Evolutionary conservation across 2,329 filamentous ascomycete species (phyloP).

Genomic region (Raffaelea deltoideospora): DNA sequence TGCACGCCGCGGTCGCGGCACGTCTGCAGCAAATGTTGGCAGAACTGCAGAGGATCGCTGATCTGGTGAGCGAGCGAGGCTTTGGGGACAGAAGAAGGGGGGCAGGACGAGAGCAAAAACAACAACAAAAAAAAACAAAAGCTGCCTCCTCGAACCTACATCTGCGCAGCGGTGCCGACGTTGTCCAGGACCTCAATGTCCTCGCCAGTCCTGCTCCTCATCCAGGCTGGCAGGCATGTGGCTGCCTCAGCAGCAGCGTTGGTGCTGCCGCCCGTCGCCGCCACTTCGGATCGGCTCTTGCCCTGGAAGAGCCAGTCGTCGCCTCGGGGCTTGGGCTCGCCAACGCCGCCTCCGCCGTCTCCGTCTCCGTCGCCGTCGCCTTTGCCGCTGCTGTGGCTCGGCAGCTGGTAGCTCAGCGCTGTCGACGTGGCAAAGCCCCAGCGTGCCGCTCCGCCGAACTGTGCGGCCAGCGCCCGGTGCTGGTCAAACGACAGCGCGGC

Average conservation of each 20-base stretch:
- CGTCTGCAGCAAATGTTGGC: slow-evolving; percentile 45
- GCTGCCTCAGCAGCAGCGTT: too few species aligned
- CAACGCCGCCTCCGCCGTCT: too few species aligned
- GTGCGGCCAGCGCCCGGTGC: slow-evolving; percentile 47
- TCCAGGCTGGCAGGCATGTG: slow-evolving; percentile 33
- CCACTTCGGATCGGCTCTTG: slow-evolving; percentile 12
- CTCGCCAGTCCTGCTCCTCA: slow-evolving; percentile 38
- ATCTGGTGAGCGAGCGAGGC: not conserved
- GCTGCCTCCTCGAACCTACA: slow-evolving; percentile 39
- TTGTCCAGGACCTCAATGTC: slow-evolving; percentile 45
- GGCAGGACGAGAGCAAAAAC: not conserved
- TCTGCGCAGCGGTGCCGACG: slow-evolving; percentile 45
- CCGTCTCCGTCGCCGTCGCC: slow-evolving; percentile 11
- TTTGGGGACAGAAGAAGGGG: not conserved
- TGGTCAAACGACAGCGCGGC: slow-evolving; percentile 55
- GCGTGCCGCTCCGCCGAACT: slow-evolving; percentile 37
- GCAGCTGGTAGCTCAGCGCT: slow-evolving; percentile 33
- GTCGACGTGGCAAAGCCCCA: slow-evolving; percentile 39
- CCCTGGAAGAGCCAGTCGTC: slow-evolving; percentile 44
- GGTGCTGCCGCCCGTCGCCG: not conserved
- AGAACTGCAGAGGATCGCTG: slow-evolving; percentile 49
- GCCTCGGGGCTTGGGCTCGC: slow-evolving; percentile 25
- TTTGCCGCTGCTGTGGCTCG: slow-evolving; percentile 5
- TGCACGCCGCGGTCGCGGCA: slow-evolving; percentile 45
- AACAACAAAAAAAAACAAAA: not conserved